phyloP scores from a whole-genome alignment of 2,329 filamentous ascomycete genomes.

The Ustilaginoidea virens region DNA sequence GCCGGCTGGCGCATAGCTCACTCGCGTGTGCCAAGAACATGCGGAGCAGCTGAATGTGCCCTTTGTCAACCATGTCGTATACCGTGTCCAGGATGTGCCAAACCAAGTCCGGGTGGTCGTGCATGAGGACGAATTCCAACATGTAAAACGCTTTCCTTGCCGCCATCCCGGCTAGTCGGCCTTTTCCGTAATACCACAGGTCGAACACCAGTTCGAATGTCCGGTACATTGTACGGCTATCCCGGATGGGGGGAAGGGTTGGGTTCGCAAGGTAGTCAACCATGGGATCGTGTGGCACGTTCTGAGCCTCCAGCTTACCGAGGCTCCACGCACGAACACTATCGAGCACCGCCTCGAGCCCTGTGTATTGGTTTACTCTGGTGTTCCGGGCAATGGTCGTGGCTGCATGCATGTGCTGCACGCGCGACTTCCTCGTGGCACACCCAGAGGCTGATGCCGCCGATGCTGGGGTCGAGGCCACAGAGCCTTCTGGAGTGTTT shows the following conservation, averaged over 20 bases:
- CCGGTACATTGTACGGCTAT: constrained; percentile 24
- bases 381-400: constrained; percentile 10
- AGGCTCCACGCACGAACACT: constrained; percentile 19
- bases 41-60: constrained; percentile 17
- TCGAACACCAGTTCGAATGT: constrained; percentile 23
- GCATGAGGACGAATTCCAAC: constrained; percentile 20
- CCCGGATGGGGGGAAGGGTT: constrained; percentile 19
- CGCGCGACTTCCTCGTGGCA: no score
- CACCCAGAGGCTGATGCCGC: background rate
- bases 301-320: constrained; percentile 16
- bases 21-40: constrained; percentile 19
- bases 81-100: constrained; percentile 24
- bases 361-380: constrained; percentile 12
- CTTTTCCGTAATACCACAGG: constrained; percentile 19
- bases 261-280: constrained; percentile 19
- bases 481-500: constrained; percentile 7
- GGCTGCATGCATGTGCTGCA: no score
- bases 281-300: constrained; percentile 17
- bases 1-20: constrained; percentile 12
- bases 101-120: constrained; percentile 21
- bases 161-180: constrained; percentile 20
- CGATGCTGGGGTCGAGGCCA: constrained; percentile 4
- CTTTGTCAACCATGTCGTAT: constrained; percentile 21
- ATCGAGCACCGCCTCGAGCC: constrained; percentile 18
- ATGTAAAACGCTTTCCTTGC: constrained; percentile 19